phyloP scores from a whole-genome alignment of 257 asterid species.

The Solanum sejunctum region DNA sequence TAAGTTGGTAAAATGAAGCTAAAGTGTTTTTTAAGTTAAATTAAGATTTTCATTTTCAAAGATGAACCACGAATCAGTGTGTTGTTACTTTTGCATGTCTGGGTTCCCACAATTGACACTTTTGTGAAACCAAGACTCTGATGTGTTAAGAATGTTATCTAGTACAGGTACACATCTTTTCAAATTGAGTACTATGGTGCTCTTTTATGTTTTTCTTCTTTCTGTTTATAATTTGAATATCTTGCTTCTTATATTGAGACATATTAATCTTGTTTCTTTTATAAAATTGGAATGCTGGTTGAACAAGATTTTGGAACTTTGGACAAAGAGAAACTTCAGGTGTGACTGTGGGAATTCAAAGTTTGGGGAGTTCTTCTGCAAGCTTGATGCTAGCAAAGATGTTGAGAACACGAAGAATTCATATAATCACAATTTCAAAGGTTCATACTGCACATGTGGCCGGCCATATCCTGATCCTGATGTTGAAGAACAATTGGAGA shows the following conservation, averaged over 20 bases:
- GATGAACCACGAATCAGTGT: neutral
- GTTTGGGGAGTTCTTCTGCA: constrained; percentile 81
- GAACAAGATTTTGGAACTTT: constrained; percentile 76
- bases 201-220: neutral
- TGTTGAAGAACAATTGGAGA: constrained; percentile 82
- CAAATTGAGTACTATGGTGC: neutral
- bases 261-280: constrained; percentile 3
- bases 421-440: constrained; percentile 89
- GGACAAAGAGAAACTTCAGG: constrained; percentile 93
- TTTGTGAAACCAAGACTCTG: neutral
- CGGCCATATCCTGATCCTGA: constrained; percentile 90
- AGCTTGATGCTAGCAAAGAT: constrained; percentile 78
- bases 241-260: neutral
- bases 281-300: neutral
- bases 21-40: neutral
- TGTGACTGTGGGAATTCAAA: constrained; percentile 99
- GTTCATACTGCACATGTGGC: constrained; percentile 90
- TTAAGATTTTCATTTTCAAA: neutral
- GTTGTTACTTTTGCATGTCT: neutral
- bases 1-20: neutral
- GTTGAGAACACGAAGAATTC: constrained; percentile 49
- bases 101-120: neutral
- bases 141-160: neutral
- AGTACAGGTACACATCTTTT: neutral
- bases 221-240: neutral